A percentile compares a stretch with the other conserved stretches of the same genome.
Evolutionary conservation across 106 monocot species (phyloP).

Genomic region (Dendrobium huoshanense): DNA sequence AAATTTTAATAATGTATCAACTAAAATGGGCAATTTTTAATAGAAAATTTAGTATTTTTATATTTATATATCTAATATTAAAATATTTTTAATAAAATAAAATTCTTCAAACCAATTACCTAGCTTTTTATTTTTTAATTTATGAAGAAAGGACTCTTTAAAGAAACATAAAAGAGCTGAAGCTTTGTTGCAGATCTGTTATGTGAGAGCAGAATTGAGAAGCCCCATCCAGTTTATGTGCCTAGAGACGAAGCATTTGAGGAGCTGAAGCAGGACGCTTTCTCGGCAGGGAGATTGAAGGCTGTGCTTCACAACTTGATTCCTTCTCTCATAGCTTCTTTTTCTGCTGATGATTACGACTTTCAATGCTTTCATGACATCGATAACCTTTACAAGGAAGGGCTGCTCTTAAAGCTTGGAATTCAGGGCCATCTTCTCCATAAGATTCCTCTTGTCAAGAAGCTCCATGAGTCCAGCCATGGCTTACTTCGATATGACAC

Average conservation of each 20-base stretch:
- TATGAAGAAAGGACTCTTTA: too few species aligned
- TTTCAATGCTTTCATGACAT: constrained; percentile 79
- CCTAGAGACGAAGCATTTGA: constrained; percentile 76
- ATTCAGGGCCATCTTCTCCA: constrained; percentile 62
- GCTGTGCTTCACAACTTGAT: constrained; percentile 69
- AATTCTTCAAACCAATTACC: too few species aligned
- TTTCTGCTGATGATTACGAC: constrained; percentile 50
- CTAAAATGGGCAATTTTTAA: too few species aligned
- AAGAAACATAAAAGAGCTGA: too few species aligned
- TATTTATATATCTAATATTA: too few species aligned
- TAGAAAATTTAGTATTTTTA: too few species aligned
- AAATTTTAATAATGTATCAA: too few species aligned
- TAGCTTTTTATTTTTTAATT: too few species aligned
- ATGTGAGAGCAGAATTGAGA: constrained; percentile 62
- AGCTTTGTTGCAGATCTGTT: constrained; percentile 23
- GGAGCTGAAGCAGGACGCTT: constrained; percentile 63
- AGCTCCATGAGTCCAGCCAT: constrained; percentile 65
- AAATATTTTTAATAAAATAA: too few species aligned
- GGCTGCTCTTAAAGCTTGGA: constrained; percentile 52
- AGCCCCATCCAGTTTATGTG: constrained; percentile 66
- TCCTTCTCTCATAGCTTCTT: constrained; percentile 59
- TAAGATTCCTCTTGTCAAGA: constrained; percentile 54
- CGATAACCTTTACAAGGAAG: constrained; percentile 81
- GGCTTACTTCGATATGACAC: constrained; percentile 76
- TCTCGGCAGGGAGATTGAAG: constrained; percentile 43